These are phyloP conservation scores for Fusarium pseudonygamai DNA, from an alignment of 2,329 filamentous ascomycete genomes.

Conservation along the genomic window DNA sequence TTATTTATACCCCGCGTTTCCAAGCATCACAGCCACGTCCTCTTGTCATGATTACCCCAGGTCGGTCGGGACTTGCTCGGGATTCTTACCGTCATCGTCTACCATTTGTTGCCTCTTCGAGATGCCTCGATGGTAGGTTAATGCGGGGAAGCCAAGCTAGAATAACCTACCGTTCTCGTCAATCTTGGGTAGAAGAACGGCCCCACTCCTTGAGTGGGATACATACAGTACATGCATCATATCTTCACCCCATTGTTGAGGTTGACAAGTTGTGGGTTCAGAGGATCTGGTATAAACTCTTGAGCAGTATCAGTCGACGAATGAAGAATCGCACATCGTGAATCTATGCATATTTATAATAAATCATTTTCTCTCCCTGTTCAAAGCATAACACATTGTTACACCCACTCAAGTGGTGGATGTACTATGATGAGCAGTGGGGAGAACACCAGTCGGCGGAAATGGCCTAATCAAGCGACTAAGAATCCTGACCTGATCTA, in stretches of 20 bases:
- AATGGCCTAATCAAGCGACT: neutral
- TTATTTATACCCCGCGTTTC: constrained; percentile 27
- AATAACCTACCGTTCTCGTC: neutral
- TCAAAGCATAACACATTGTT: too few relatives aligned
- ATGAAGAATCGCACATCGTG: neutral
- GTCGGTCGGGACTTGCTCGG: constrained; percentile 21
- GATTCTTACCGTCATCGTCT: constrained; percentile 8
- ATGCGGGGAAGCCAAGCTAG: constrained; percentile 22
- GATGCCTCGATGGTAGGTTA: constrained; percentile 18
- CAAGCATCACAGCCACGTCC: constrained; percentile 7
- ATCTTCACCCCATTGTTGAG: neutral
- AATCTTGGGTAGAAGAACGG: neutral
- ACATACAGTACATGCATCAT: neutral
- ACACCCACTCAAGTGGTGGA: neutral
- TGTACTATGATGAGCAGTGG: neutral
- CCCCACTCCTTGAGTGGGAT: constrained; percentile 1
- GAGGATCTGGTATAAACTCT: neutral
- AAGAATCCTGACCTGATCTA: neutral
- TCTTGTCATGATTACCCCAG: neutral
- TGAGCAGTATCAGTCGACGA: neutral
- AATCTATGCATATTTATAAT: neutral
- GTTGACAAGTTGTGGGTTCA: too few relatives aligned
- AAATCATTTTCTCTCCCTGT: neutral
- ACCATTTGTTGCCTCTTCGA: constrained; percentile 14
- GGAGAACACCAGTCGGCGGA: neutral